Evolutionary conservation across 1,284 basidiomycete genomes (phyloP), one percentile per base, ranked within the genome.

Genomic region (Leccinum holopus): DNA sequence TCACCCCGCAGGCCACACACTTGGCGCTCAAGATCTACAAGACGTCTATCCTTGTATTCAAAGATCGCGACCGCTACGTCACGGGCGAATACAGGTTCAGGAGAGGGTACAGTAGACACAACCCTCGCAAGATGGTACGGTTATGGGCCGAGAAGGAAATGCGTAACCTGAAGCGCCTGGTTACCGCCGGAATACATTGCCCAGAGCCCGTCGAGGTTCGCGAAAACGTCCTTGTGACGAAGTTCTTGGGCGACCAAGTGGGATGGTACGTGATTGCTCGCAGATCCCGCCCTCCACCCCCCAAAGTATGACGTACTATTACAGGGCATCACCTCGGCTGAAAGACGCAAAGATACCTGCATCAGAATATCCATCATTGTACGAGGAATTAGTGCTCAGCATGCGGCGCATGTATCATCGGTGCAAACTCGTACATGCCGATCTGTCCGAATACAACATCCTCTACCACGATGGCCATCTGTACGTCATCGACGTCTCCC

Each of bases 101-200:
- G 44, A 86, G 91, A 65, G 97, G 97, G 7, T 99, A 99, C 76
- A 90, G 90, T 67, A 88, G 90, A 58, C 88, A 87, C 67, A 99
- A 99, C 73, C 97, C 97, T 9, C 87, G 97, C 47, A 99, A 99
- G 79, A 99, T 99, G 97, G 97, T 99, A 16, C 86, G 94, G 11
- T 79, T 99, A 7, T 99, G 97, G 97, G 97, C 97, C 0, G 97
- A 99, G 77, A 99, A 99, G 78, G 97, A 99, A 76, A 91, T 98
- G 87, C 86, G 97, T 18, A 99, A 99, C 72, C 78, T 99, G 65
- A 91, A 92, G 72, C 84, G 97, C 10, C 80, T 99, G 55, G 82
- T 86, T 9, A 78, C 87, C 30, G 94, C 94, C 7, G 95, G 92
- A 0, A 85, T 99, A 55, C 82, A 86, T 32, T 94, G 92, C 66